phyloP scores from a whole-genome alignment of 805 yeast genomes.

The Saturnispora mendoncae region DNA sequence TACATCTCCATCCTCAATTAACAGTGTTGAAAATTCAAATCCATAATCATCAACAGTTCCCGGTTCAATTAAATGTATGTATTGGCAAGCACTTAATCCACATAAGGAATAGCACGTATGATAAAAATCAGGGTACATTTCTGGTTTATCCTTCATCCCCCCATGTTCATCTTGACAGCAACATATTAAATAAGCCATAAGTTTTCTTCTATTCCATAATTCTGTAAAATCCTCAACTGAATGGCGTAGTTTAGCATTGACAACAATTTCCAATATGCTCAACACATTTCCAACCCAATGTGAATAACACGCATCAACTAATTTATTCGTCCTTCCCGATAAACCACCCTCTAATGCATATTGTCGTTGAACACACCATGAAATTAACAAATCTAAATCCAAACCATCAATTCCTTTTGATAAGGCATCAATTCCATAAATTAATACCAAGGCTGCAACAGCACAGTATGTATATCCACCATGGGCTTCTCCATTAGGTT shows the following conservation, averaged over 20 bases:
- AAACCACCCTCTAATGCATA: constrained; percentile 73
- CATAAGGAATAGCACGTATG: constrained; percentile 80
- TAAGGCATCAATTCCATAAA: constrained; percentile 29
- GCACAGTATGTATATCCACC: constrained; percentile 97
- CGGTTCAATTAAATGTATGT: constrained; percentile 27
- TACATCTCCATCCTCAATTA: constrained; percentile 14
- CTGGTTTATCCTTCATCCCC: constrained; percentile 87
- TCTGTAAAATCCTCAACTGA: not conserved
- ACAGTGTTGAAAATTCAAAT: constrained; percentile 17
- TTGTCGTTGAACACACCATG: constrained; percentile 72
- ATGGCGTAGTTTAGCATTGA: constrained; percentile 36
- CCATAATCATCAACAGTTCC: constrained; percentile 14
- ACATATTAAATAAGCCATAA: constrained; percentile 56
- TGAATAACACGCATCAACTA: constrained; percentile 93
- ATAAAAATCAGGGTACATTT: constrained; percentile 69
- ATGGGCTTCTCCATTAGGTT: constrained; percentile 83
- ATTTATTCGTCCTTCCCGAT: constrained; percentile 81
- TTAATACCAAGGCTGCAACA: constrained; percentile 48
- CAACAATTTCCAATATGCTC: constrained; percentile 52
- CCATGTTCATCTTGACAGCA: constrained; percentile 58
- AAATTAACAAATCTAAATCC: constrained; percentile 40
- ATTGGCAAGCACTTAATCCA: constrained; percentile 61
- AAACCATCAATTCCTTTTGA: constrained; percentile 23
- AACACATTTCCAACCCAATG: constrained; percentile 88
- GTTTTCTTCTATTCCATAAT: constrained; percentile 44